Base-by-base conservation (phyloP, 2,329 filamentous ascomycete species). In the Polytolypa hystricis region DNA sequence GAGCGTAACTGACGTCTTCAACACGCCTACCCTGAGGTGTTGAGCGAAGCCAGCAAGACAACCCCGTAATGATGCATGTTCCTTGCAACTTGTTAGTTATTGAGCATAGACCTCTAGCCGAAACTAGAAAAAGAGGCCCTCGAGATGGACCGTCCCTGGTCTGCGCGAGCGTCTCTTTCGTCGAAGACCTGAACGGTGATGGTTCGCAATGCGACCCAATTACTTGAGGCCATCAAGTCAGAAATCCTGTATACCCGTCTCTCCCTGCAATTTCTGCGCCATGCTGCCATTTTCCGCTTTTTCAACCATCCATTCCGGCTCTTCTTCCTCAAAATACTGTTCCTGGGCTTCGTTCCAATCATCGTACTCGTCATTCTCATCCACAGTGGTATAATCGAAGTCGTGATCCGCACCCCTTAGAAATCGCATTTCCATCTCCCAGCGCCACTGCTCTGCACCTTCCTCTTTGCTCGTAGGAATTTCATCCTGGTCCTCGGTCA, bases 251-350 rank as follows among this genome's bases (percentile, higher is more conserved):
- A 84, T 57, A 0, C 81, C 81, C 14, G 80, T 84, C 57, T 84
- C 75, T 2, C 79, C 78, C 25, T 54, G 49, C 39, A 57, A 40
- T 33, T 31, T 35, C 31, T 42, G 47, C 5, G 40, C 38, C 9
- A 48, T 44, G 26, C 55, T 54, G 3, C 50, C 51, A 15, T 54
- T 55, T 9, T 55, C 57, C 2, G 66, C 53, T 5, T 59, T 62
- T 34, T 66, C 68, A 26, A 65, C 64, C 19, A 71, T 65, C 72
- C 79, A 84, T 32, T 69, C 68, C 0, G 81, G 79, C 47, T 83
- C 79, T 64, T 93, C 81, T 4, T 77, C 76, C 15, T 86, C 83
- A 52, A 93, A 87, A 65, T 83, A 93, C 14, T 69, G 70, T 25
- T 93, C 84, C 56, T 89, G 71, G 45, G 73, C 69, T 64, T 74